Base-by-base conservation (phyloP, 768 basidiomycete species). In the Lactarius pseudohatsudake region DNA sequence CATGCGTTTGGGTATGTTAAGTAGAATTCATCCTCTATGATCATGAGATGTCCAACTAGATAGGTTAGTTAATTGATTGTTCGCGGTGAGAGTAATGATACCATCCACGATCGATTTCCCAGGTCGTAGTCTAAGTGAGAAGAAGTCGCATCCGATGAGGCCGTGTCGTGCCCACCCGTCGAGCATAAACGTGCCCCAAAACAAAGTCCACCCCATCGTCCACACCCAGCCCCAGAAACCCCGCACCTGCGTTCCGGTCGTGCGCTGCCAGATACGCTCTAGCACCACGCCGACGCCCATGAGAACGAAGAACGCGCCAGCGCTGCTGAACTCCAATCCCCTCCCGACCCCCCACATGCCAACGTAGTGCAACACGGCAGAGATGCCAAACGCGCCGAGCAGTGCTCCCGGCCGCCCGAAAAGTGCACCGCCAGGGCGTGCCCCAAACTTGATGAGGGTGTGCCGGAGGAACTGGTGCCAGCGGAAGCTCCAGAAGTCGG, bases 91-190 rank as follows among this genome's bases (percentile, higher is more conserved):
- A 13, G 22, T 22, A 22, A 50, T 13, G 47, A 50, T 13, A 22
- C 47, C 47, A 13, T 50, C 47, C 22, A 50, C 22, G 47, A 50
- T 50, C 47, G 47, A n/a, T 13, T n/a, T 50, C 47, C 22, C 47
- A n/a, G 18, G 18, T 47, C 20, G n/a, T 22, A 13, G 4, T 9
- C 22, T 50, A 13, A 11, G 47, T 4, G 38, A 40, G 38, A 50
- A 10, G 10, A 50, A n/a, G 47, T 50, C 47, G 47, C 47, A 22
- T 50, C 10, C 47, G 22, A 50, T 22, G 47, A 50, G 10, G 47
- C 47, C 47, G 22, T 50, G 47, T 50, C 47, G 47, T 50, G 47
- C 47, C 47, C 47, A 50, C 11, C 47, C 47, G 22, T 50, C 47
- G 47, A 50, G 10, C 47, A 50, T 50, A 11, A 50, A 22, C 22